phyloP scores from a whole-genome alignment of 169 alveolate genomes.

The Hammondia hammondi region DNA sequence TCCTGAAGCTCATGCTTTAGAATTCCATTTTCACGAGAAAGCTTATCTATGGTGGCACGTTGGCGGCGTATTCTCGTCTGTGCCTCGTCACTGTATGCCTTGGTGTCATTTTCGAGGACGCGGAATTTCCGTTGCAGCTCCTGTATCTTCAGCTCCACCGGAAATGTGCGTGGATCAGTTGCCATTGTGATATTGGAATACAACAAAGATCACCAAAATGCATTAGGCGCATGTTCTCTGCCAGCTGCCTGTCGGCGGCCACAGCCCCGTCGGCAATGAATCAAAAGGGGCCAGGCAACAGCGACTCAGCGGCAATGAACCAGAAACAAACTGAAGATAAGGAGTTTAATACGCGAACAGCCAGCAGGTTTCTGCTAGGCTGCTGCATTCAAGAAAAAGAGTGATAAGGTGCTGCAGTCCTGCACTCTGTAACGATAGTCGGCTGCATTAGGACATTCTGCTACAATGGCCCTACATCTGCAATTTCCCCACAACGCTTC shows the following conservation, averaged over 20 bases:
- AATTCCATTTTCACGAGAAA: constrained; percentile 41
- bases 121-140: constrained; percentile 57
- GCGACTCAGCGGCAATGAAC: neutral
- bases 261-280: constrained; percentile 29
- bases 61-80: constrained; percentile 60
- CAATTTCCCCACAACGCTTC: constrained; percentile 36
- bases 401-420: neutral
- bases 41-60: constrained; percentile 59
- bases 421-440: neutral
- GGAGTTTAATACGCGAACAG: neutral
- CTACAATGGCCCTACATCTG: constrained; percentile 1
- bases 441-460: neutral
- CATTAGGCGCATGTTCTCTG: neutral
- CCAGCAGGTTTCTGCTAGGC: neutral
- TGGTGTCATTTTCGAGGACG: constrained; percentile 40
- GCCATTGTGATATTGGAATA: neutral
- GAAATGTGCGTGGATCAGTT: neutral
- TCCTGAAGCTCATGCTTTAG: constrained; percentile 53
- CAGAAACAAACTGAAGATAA: neutral
- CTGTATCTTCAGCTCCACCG: constrained; percentile 34
- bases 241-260: neutral
- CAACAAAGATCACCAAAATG: neutral
- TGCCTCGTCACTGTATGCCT: constrained; percentile 56
- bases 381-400: neutral
- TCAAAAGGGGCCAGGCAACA: neutral